Evolutionary conservation across 2,329 filamentous ascomycete species (phyloP).

Genomic region (Claviceps spartinae): DNA sequence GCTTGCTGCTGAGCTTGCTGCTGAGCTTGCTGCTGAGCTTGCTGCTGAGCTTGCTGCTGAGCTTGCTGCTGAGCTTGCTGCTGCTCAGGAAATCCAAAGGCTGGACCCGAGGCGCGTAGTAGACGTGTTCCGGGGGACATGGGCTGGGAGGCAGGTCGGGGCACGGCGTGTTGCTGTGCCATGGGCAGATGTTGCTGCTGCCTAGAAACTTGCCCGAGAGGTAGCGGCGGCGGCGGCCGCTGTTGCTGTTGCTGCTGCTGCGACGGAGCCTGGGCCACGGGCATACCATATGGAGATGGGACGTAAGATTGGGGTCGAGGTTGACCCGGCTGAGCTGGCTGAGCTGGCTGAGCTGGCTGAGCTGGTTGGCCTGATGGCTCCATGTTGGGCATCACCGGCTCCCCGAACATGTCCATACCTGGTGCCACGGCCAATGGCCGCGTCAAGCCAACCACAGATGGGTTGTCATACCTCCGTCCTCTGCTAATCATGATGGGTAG

Average conservation of each 20-base stretch:
- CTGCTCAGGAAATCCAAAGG: slow-evolving; percentile 31
- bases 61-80: slow-evolving; percentile 3
- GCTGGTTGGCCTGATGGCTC: slow-evolving; percentile 19
- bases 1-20: slow-evolving; percentile 3
- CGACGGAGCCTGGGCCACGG: slow-evolving; percentile 30
- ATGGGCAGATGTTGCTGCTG: slow-evolving; percentile 17
- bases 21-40: slow-evolving; percentile 9
- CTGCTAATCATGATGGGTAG: slow-evolving; percentile 35
- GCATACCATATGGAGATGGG: slow-evolving; percentile 30
- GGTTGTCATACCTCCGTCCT: slow-evolving; percentile 36
- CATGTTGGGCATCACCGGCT: slow-evolving; percentile 31
- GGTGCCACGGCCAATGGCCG: slow-evolving; percentile 35
- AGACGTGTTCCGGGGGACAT: slow-evolving; percentile 33
- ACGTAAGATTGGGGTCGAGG: slow-evolving; percentile 25
- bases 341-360: not conserved
- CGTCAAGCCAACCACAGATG: slow-evolving; percentile 17
- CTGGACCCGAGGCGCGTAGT: slow-evolving; percentile 27
- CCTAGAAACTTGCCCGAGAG: slow-evolving; percentile 1
- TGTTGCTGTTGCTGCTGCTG: slow-evolving; percentile 13
- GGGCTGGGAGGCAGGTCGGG: slow-evolving; percentile 26
- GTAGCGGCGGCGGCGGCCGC: slow-evolving; percentile 1
- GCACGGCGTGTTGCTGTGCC: slow-evolving; percentile 23
- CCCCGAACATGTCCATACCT: slow-evolving; percentile 29
- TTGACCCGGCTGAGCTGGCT: slow-evolving; percentile 8
- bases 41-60: slow-evolving; percentile 5